Base-by-base conservation (phyloP, 176 grass and related monocot species). In the Triticum monococcum region DNA sequence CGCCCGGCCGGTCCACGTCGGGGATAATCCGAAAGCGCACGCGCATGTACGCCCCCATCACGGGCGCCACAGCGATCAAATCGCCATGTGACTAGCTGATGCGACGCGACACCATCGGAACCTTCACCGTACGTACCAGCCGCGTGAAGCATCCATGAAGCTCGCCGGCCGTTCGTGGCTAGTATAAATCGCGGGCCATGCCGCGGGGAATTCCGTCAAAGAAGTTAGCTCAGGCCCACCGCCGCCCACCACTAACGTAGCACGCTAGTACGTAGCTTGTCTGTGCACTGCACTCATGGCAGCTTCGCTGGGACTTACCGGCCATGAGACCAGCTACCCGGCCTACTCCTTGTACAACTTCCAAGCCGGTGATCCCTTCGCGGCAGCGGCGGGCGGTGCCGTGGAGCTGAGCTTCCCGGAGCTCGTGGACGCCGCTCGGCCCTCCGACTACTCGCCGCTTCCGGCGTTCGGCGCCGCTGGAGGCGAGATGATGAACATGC, bases 181-280 rank as follows among this genome's bases (percentile, higher is more conserved):
- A 43, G 80, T 75, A 91, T 88, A 91, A 81, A 91, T 91, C 72
- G 79, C 64, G 1, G 64, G 13, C 54, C 78, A 70, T 64, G 72
- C 82, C 78, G 65, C 64, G 54, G 23, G 78, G 31, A 78, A 75
- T 64, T 57, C 65, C 57, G 79, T 86, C 84, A 86, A 82, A 57
- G 32, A n/a, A 40, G 13, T 0, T 24, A 31, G 23, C 74, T 52
- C 81, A 37, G 46, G 52, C 54, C 37, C 41, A 74, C 40, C 38
- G 23, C 71, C 71, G 69, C 37, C 69, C 5, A 72, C 5, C 69
- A 72, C 22, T 36, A 75, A 30, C 41, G 41, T 50, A 74, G 37
- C 23, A 50, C 24, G 28, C 12, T 17, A 46, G 72, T 41, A 4
- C 18, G 33, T 74, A 75, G 73, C 46, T 54, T 4, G 72, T 18